phyloP scores from a whole-genome alignment of 1,139 yeast species.

The Hansenula lynferdii region DNA sequence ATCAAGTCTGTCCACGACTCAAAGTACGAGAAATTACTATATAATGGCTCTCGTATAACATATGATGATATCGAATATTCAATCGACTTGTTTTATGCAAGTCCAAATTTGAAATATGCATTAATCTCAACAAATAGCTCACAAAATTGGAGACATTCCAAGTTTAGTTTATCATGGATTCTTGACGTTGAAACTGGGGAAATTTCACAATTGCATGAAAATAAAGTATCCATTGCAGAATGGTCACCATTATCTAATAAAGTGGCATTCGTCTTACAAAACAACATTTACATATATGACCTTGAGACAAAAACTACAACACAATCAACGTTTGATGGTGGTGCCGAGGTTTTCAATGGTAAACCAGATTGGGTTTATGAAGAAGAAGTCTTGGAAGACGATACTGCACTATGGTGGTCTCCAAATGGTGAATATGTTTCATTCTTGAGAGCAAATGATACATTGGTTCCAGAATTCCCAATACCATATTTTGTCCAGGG shows the following conservation, averaged over 20 bases:
- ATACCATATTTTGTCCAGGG: constrained; percentile 66
- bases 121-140: constrained; percentile 51
- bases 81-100: constrained; percentile 51
- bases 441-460: constrained; percentile 68
- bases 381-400: constrained; percentile 76
- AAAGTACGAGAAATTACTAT: constrained; percentile 38
- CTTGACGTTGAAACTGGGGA: constrained; percentile 35
- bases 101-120: constrained; percentile 58
- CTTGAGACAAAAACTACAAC: constrained; percentile 37
- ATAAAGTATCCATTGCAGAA: constrained; percentile 45
- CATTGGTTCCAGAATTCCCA: constrained; percentile 65
- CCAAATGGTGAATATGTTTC: constrained; percentile 63
- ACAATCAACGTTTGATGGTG: constrained; percentile 66
- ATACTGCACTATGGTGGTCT: constrained; percentile 86
- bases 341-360: constrained; percentile 71
- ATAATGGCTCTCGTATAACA: constrained; percentile 42
- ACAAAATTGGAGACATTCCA: constrained; percentile 82
- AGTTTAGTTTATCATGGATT: constrained; percentile 66
- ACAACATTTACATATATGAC: constrained; percentile 56
- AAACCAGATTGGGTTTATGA: constrained; percentile 98
- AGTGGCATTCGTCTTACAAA: constrained; percentile 65
- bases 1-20: constrained; percentile 38
- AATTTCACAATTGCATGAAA: constrained; percentile 35
- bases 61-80: constrained; percentile 36
- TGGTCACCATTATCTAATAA: constrained; percentile 77